Conservation (phyloP, 208 protist species). For the Leishmania guyanensis region DNA sequence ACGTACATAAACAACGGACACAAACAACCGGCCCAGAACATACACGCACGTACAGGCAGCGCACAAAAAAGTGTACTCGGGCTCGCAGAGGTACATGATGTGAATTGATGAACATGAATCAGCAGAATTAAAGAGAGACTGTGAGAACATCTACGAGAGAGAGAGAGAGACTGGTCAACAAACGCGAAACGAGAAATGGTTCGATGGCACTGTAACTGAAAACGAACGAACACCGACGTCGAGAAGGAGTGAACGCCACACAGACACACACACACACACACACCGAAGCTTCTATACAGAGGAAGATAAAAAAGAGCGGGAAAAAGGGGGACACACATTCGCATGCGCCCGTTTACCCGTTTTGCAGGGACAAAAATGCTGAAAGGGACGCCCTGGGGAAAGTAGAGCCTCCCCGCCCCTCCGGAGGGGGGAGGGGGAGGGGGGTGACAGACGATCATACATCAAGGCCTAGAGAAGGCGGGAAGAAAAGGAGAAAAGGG, state of each 20-base stretch:
- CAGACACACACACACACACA: background rate
- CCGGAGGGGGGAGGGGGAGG: background rate
- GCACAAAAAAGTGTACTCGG: background rate
- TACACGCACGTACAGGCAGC: slow-evolving; percentile 1
- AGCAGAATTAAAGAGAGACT: background rate
- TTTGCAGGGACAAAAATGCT: background rate
- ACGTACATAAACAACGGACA: background rate
- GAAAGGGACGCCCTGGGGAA: background rate
- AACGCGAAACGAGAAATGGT: background rate
- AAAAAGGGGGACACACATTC: background rate
- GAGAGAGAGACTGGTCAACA: background rate
- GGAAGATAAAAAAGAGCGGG: background rate
- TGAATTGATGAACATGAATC: background rate
- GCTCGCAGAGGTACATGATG: background rate
- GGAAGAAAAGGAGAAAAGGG: background rate
- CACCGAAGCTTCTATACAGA: background rate
- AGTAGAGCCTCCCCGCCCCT: background rate
- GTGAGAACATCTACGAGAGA: background rate
- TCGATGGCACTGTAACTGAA: background rate
- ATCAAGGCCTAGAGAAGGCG: background rate
- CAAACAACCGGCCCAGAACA: background rate
- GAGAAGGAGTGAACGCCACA: background rate
- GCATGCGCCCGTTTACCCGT: background rate
- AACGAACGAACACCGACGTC: background rate
- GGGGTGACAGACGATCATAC: background rate